Conservation (phyloP, 176 grass and related monocot genomes). For the Avena eriantha region DNA sequence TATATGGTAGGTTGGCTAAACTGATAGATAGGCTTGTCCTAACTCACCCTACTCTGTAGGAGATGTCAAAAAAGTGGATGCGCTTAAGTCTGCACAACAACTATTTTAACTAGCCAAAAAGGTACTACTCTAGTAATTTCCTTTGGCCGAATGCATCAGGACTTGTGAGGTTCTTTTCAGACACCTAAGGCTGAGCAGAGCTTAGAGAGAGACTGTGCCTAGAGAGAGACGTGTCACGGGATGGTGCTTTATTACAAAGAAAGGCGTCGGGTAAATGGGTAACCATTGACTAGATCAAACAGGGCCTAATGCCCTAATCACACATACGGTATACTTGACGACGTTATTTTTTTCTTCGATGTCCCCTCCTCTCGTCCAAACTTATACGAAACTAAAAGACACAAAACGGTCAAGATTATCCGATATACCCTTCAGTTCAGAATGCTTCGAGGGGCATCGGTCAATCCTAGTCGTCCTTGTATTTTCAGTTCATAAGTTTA, state of each 20-base stretch:
- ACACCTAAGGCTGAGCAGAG: not conserved
- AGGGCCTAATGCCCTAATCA: constrained; percentile 31
- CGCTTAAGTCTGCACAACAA: not conserved
- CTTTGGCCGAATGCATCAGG: not conserved
- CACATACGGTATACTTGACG: not conserved
- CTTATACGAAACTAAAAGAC: too few relatives aligned
- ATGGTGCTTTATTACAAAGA: not conserved
- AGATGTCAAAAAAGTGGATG: not conserved
- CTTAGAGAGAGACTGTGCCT: not conserved
- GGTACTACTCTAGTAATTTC: not conserved
- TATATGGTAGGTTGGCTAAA: not conserved
- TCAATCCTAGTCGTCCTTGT: too few relatives aligned
- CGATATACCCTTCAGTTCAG: too few relatives aligned
- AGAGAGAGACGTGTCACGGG: not conserved
- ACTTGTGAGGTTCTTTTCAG: not conserved
- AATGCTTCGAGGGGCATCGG: too few relatives aligned
- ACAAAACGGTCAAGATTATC: too few relatives aligned
- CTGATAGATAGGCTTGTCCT: not conserved
- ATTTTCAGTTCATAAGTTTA: too few relatives aligned
- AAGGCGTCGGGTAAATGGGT: not conserved
- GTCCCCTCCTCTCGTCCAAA: too few relatives aligned
- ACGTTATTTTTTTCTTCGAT: too few relatives aligned
- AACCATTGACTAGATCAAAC: not conserved
- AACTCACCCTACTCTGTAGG: not conserved
- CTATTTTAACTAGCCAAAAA: constrained; percentile 1